Percentiles rank a stretch among this genome's conserved stretches.
These are phyloP conservation scores for Trichophyton rubrum DNA, from an alignment of 2,329 filamentous ascomycete genomes.

Conservation along the genomic window DNA sequence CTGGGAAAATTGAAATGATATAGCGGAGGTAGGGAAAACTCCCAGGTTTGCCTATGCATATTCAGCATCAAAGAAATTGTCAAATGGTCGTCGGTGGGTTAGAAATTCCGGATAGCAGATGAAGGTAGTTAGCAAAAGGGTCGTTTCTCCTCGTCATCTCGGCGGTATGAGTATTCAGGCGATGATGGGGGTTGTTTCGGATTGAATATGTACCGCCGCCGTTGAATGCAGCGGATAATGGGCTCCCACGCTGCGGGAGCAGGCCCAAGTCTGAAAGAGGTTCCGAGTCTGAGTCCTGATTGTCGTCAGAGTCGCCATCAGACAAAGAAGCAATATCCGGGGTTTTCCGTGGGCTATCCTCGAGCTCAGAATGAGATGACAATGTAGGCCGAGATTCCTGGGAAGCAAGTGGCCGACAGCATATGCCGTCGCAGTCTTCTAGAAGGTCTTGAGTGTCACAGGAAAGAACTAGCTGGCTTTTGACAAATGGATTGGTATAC, in stretches of 20 bases:
- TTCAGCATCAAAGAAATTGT: slow-evolving; percentile 9
- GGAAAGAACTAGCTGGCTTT: no score
- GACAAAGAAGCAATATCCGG: no score
- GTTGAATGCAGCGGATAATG: slow-evolving; percentile 7
- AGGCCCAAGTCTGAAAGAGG: not conserved
- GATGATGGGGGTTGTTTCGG: slow-evolving; percentile 9
- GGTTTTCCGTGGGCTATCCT: no score
- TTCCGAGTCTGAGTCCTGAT: not conserved
- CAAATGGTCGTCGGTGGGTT: slow-evolving; percentile 9
- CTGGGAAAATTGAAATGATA: not conserved
- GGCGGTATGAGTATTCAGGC: slow-evolving; percentile 9
- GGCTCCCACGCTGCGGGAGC: not conserved
- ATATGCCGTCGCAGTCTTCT: no score
- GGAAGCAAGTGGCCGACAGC: no score
- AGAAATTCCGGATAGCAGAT: not conserved
- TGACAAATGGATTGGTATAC: no score
- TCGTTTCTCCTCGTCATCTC: slow-evolving; percentile 12
- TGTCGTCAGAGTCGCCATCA: no score
- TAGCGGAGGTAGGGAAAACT: not conserved
- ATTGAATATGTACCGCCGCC: slow-evolving; percentile 7
- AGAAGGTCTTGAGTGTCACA: no score
- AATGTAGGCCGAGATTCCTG: no score
- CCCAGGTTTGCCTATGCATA: not conserved
- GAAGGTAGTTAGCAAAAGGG: slow-evolving; percentile 8
- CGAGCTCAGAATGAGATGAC: no score